phyloP scores from a whole-genome alignment of 2,329 filamentous ascomycete species.

The Sphaerulina populicola region DNA sequence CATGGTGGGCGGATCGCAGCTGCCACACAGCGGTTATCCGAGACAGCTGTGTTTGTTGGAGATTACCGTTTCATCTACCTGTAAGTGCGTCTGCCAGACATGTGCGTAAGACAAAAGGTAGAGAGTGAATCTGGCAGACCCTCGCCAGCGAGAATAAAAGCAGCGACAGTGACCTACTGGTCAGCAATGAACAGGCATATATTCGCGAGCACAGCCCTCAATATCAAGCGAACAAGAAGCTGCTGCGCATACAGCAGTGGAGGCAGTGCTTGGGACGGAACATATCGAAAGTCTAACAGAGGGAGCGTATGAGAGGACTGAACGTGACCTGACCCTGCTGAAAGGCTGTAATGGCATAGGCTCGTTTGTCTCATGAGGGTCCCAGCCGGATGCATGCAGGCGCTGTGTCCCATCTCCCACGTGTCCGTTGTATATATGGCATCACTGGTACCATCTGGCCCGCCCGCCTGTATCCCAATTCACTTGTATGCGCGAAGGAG shows the following conservation, averaged over 20 bases:
- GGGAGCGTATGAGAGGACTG: conserved; percentile 1
- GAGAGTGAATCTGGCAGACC: background rate
- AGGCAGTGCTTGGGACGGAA: background rate
- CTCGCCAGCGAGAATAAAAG: background rate
- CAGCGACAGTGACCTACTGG: background rate
- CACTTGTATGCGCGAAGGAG: background rate
- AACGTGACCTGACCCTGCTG: background rate
- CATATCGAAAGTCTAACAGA: background rate
- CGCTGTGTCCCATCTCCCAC: conserved; percentile 4
- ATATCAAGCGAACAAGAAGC: conserved; percentile 2
- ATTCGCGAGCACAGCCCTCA: conserved; percentile 4
- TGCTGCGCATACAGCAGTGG: conserved; percentile 2
- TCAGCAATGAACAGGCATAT: conserved; percentile 3
- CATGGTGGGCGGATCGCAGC: conserved; percentile 11
- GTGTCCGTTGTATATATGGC: background rate
- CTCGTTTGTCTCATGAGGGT: conserved; percentile 3
- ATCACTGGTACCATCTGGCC: conserved; percentile 9
- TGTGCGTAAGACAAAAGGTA: background rate
- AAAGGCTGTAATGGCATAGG: conserved; percentile 14
- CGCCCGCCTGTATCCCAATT: background rate
- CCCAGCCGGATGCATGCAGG: background rate
- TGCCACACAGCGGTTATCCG: conserved; percentile 5
- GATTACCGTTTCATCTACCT: conserved; percentile 3
- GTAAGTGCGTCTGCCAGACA: background rate
- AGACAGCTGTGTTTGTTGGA: conserved; percentile 6